Percentiles rank a stretch among this genome's conserved stretches.
Conservation (phyloP, 2,329 filamentous ascomycete genomes). For the Neonectria neomacrospora region DNA sequence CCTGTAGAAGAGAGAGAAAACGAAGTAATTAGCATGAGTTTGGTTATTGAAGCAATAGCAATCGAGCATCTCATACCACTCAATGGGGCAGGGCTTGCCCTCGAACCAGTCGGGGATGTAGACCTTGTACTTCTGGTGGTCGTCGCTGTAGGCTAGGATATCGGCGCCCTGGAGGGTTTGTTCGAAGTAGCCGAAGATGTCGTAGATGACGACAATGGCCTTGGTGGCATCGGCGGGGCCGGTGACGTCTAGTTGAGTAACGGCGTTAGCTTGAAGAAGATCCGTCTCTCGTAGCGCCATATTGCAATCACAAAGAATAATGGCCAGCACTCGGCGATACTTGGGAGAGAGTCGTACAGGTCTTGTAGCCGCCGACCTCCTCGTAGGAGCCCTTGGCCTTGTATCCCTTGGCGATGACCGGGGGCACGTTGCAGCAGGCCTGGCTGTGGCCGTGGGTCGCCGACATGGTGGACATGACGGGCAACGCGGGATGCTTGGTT, state of each 20-base stretch:
- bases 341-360: constrained; percentile 51
- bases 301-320: background rate
- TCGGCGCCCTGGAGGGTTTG: constrained; percentile 78
- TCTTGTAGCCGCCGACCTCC: constrained; percentile 65
- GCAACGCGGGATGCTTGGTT: constrained; percentile 6
- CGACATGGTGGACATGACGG: constrained; percentile 61
- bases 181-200: constrained; percentile 77
- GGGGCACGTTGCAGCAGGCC: constrained; percentile 69
- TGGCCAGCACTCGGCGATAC: background rate
- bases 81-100: constrained; percentile 71
- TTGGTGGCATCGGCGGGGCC: constrained; percentile 61
- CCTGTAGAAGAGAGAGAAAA: constrained; percentile 45
- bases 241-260: constrained; percentile 56
- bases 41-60: background rate
- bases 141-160: constrained; percentile 66
- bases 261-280: constrained; percentile 14
- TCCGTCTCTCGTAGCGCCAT: no score
- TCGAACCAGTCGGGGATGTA: constrained; percentile 95
- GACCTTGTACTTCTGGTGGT: constrained; percentile 78
- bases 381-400: constrained; percentile 66
- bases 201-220: constrained; percentile 71
- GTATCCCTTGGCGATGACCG: constrained; percentile 67
- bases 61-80: constrained; percentile 51
- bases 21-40: background rate
- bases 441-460: constrained; percentile 64